Base-by-base conservation (phyloP, 148 eudicot genomes). In the Agrostemma githago region DNA sequence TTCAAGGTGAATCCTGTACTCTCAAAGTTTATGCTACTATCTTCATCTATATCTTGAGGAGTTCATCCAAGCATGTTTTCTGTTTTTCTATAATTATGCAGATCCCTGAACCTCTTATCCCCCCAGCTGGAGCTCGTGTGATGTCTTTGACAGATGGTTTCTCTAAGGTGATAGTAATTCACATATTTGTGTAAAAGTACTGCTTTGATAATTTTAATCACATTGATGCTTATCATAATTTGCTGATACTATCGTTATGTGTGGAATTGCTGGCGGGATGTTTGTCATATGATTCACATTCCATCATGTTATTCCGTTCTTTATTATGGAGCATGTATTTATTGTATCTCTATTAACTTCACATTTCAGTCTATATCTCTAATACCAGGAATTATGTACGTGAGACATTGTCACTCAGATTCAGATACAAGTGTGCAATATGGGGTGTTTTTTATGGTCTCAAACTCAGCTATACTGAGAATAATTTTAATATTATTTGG, bases 61-160 rank as follows among this genome's bases (percentile, higher is more conserved):
- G 44, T 64, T 75, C 17, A 65, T 17, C 57, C 14, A 9, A 6
- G 34, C 11, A 69, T 82, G 56, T 71, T 72, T 51, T 17, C 59
- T 69, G 63, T 77, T 20, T 51, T 57, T 16, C 34, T 62, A 71
- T 68, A 43, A 63, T 79, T 42, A 6, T 83, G 73, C 83, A 95
- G 99, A 87, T 95, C 75, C 99, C 99, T 76, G 96, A 95, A 81
- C 90, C 99, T 77, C 96, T 95, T 80, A 92, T 95, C 79, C 92
- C 96, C 70, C 96, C 96, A 66, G 83, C 94, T 66, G 99, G 99
- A 80, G 99, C 99, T 74, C 94, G 99, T 60, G 94, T 95, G 77
- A 95, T 95, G 99, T 95, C 99, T 74, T 88, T 95, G 68, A 95
- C 97, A 44, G 99, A 95, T 80, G 99, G 97, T 71, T 87, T 90